phyloP scores from a whole-genome alignment of 495 filamentous ascomycete species.

The Aspergillus cavernicola region DNA sequence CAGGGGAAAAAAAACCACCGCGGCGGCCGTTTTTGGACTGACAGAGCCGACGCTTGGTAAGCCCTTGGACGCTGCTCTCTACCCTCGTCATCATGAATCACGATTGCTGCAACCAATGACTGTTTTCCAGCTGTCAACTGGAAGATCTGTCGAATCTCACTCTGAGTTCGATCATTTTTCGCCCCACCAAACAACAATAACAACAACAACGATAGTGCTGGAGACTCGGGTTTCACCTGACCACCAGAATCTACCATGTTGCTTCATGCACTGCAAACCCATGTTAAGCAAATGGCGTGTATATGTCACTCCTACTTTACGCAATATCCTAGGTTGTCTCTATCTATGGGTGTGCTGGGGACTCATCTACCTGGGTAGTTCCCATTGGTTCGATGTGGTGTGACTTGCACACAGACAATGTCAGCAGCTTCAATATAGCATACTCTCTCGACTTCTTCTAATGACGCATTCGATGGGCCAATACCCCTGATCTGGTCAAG shows the following conservation, averaged over 20 bases:
- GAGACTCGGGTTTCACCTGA: neutral
- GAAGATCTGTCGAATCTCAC: neutral
- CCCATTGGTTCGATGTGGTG: conserved; percentile 1
- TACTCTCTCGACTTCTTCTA: neutral
- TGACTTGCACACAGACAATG: conserved; percentile 5
- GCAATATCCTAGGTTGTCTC: neutral
- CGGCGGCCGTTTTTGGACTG: no score
- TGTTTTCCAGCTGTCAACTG: neutral
- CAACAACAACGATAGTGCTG: neutral
- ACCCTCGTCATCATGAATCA: no score
- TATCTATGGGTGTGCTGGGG: neutral
- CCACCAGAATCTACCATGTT: neutral
- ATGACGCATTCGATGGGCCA: neutral
- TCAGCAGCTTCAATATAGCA: conserved; percentile 1
- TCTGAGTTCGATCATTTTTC: neutral
- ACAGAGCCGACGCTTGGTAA: neutral
- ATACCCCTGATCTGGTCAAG: neutral
- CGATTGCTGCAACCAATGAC: neutral
- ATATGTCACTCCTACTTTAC: neutral
- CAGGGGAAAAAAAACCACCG: no score
- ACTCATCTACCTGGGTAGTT: neutral
- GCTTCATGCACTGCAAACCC: neutral
- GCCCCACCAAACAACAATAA: no score
- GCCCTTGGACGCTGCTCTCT: no score
- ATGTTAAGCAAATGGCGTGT: neutral